A percentile compares a stretch with the other conserved stretches of the same genome.
Conservation (phyloP, 1,139 yeast species). For the Scheffersomyces illinoinensis region DNA sequence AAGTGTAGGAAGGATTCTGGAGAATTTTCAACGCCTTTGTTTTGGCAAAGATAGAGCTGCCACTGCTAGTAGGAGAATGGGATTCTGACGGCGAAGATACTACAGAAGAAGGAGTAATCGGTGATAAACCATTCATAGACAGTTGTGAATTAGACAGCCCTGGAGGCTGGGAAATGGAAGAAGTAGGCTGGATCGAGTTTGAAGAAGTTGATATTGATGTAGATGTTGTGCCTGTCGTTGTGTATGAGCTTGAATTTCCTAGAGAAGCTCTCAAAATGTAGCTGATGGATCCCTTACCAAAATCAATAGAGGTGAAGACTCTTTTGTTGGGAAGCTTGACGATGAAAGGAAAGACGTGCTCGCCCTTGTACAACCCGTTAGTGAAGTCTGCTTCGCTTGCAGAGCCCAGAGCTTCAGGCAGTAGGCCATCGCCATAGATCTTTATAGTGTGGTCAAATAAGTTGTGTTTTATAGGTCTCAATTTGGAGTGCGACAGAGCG, state of each 20-base stretch:
- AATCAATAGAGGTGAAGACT: slow-evolving; percentile 73
- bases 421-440: slow-evolving; percentile 56
- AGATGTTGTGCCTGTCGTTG: background rate
- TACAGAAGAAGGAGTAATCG: slow-evolving; percentile 9
- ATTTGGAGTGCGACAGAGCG: slow-evolving; percentile 50
- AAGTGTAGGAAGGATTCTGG: slow-evolving; percentile 35
- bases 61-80: slow-evolving; percentile 3
- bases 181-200: background rate
- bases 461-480: slow-evolving; percentile 50
- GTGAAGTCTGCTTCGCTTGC: slow-evolving; percentile 21
- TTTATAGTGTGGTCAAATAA: slow-evolving; percentile 65
- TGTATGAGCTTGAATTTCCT: slow-evolving; percentile 22
- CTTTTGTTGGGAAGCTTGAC: slow-evolving; percentile 73
- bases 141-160: background rate
- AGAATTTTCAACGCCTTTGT: slow-evolving; percentile 25
- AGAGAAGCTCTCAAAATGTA: slow-evolving; percentile 64
- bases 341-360: slow-evolving; percentile 84
- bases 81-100: background rate
- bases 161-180: slow-evolving; percentile 4
- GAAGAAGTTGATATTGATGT: background rate
- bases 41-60: slow-evolving; percentile 17
- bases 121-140: slow-evolving; percentile 3
- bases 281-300: slow-evolving; percentile 82
- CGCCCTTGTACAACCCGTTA: slow-evolving; percentile 69
- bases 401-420: background rate